Evolutionary conservation across 2,329 filamentous ascomycete species (phyloP).

Genomic region (Stagonosporopsis cucurbitacearum): DNA sequence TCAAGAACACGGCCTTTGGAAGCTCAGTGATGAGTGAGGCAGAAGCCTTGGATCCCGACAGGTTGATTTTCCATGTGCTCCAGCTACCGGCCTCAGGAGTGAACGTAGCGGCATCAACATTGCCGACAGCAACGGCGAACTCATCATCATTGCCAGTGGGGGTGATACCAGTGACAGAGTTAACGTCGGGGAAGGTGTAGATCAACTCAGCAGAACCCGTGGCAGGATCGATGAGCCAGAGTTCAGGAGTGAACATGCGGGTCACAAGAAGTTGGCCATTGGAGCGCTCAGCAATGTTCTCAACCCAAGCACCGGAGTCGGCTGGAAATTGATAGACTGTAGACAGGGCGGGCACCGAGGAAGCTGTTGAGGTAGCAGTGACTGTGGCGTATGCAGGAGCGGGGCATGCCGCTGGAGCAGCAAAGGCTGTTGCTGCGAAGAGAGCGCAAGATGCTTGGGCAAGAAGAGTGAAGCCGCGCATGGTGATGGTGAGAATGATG

Average conservation of each 20-base stretch:
- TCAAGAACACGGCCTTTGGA: conserved; percentile 15
- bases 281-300: conserved; percentile 17
- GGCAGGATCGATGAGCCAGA: conserved; percentile 15
- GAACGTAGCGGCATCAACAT: conserved; percentile 16
- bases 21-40: conserved; percentile 14
- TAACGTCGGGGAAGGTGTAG: conserved; percentile 14
- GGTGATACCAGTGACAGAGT: conserved; percentile 17
- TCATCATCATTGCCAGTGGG: conserved; percentile 15
- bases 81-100: conserved; percentile 15
- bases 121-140: conserved; percentile 19
- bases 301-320: conserved; percentile 15
- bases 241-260: conserved; percentile 19
- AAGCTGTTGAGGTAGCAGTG: background rate
- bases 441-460: conserved; percentile 10
- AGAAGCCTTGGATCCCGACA: conserved; percentile 5
- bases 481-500: conserved; percentile 1
- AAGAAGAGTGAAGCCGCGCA: conserved; percentile 13
- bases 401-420: conserved; percentile 10
- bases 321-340: conserved; percentile 14
- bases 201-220: conserved; percentile 12
- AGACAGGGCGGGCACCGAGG: conserved; percentile 2
- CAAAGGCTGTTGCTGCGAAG: conserved; percentile 3
- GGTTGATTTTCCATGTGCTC: conserved; percentile 16
- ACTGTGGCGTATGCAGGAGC: background rate
- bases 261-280: conserved; percentile 19